phyloP scores from a whole-genome alignment of 2,329 filamentous ascomycete genomes.

The Pseudogymnoascus sp. region DNA sequence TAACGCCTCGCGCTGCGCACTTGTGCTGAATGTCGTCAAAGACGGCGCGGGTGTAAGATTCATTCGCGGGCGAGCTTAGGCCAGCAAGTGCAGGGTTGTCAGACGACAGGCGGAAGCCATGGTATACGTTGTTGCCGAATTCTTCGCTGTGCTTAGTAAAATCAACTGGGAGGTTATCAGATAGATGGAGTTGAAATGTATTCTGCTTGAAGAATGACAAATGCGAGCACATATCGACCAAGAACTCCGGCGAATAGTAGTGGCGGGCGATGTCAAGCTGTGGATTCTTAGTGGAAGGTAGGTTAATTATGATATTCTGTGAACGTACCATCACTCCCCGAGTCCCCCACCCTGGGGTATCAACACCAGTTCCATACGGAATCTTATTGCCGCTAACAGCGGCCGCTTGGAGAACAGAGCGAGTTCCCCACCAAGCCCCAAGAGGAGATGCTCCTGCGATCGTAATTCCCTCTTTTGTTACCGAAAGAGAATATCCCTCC shows the following conservation, averaged over 20 bases:
- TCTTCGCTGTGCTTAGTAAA: conserved; percentile 37
- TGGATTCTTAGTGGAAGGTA: conserved; percentile 13
- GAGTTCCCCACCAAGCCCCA: conserved; percentile 50
- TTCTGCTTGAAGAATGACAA: conserved; percentile 55
- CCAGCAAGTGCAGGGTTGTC: conserved; percentile 38
- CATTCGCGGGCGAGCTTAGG: conserved; percentile 42
- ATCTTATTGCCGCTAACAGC: conserved; percentile 33
- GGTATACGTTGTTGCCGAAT: conserved; percentile 33
- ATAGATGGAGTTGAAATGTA: conserved; percentile 48
- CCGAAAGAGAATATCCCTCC: conserved; percentile 40
- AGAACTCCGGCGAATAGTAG: conserved; percentile 45
- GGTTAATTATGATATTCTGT: background rate
- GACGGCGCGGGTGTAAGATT: conserved; percentile 43
- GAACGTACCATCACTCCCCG: conserved; percentile 36
- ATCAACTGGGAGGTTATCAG: conserved; percentile 46
- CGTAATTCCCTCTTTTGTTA: conserved; percentile 32
- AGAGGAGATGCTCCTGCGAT: conserved; percentile 45
- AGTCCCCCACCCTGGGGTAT: conserved; percentile 42
- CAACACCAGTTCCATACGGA: conserved; percentile 34
- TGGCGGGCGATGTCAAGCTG: conserved; percentile 45
- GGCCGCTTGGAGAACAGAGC: conserved; percentile 44
- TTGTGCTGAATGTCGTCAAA: conserved; percentile 43
- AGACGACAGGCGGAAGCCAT: conserved; percentile 47
- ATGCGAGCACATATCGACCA: conserved; percentile 50
- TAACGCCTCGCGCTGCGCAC: conserved; percentile 47